phyloP scores from a whole-genome alignment of 2,329 filamentous ascomycete genomes.

The Septoria linicola region DNA sequence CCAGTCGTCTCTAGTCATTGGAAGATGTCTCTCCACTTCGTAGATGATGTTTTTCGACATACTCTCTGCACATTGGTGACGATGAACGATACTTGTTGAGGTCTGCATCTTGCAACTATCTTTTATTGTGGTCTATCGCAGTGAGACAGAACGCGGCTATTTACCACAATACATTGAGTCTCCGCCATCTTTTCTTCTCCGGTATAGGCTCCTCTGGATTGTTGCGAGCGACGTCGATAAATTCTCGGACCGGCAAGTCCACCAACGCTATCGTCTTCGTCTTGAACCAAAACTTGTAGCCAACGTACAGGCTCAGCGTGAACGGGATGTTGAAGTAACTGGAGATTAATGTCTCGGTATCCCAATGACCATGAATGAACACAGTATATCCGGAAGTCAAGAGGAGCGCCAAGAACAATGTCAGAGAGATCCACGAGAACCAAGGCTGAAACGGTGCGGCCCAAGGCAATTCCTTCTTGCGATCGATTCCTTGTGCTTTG shows the following conservation, averaged over 20 bases:
- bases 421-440: slow-evolving; percentile 29
- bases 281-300: slow-evolving; percentile 31
- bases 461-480: slow-evolving; percentile 30
- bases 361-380: slow-evolving; percentile 32
- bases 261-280: slow-evolving; percentile 31
- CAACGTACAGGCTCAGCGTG: slow-evolving; percentile 32
- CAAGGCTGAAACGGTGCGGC: slow-evolving; percentile 35
- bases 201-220: slow-evolving; percentile 29
- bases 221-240: slow-evolving; percentile 31
- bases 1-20: too few relatives aligned
- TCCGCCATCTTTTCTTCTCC: slow-evolving; percentile 27
- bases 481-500: slow-evolving; percentile 31
- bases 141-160: background rate
- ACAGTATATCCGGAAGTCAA: slow-evolving; percentile 35
- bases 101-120: too few relatives aligned
- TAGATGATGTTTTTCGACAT: too few relatives aligned
- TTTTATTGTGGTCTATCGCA: too few relatives aligned
- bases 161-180: slow-evolving; percentile 36
- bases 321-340: slow-evolving; percentile 35
- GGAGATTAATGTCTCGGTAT: slow-evolving; percentile 32
- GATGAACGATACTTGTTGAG: too few relatives aligned
- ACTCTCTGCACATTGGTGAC: too few relatives aligned
- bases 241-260: slow-evolving; percentile 31
- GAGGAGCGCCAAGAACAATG: slow-evolving; percentile 29
- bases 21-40: too few relatives aligned